A percentile compares a stretch with the other conserved stretches of the same genome.
These are phyloP conservation scores for Plasmopara viticola DNA, from an alignment of 352 stramenopile genomes.

Conservation along the genomic window DNA sequence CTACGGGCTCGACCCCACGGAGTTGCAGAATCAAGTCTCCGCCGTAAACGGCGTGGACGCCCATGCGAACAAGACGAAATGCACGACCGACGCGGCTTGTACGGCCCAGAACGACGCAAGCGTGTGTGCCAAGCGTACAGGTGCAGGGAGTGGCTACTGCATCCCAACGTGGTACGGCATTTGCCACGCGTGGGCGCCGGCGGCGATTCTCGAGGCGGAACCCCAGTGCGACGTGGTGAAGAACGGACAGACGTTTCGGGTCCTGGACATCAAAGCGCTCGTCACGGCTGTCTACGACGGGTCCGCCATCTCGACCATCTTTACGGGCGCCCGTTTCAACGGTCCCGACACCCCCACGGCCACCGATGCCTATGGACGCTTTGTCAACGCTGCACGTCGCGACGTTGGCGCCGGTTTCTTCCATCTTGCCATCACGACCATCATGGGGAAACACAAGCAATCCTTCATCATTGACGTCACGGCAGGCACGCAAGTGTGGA, in stretches of 20 bases:
- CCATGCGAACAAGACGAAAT: slow-evolving; percentile 14
- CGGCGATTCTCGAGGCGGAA: slow-evolving; percentile 33
- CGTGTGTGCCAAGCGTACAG: slow-evolving; percentile 26
- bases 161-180: slow-evolving; percentile 41
- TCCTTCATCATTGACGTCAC: slow-evolving; percentile 46
- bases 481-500: slow-evolving; percentile 38
- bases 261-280: slow-evolving; percentile 43
- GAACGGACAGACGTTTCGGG: slow-evolving; percentile 39
- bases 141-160: slow-evolving; percentile 26
- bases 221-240: slow-evolving; percentile 31
- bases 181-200: slow-evolving; percentile 38
- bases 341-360: slow-evolving; percentile 15
- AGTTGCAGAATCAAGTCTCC: slow-evolving; percentile 36
- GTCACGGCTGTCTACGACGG: slow-evolving; percentile 38
- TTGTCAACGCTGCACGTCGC: slow-evolving; percentile 29
- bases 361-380: slow-evolving; percentile 41
- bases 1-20: slow-evolving; percentile 26
- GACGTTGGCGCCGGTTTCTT: slow-evolving; percentile 47
- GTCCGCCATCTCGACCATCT: slow-evolving; percentile 22
- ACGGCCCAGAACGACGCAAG: slow-evolving; percentile 16
- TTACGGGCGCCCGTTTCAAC: slow-evolving; percentile 41
- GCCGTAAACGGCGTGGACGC: slow-evolving; percentile 26
- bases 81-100: slow-evolving; percentile 20
- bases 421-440: slow-evolving; percentile 42
- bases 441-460: slow-evolving; percentile 35